Conservation (phyloP, 352 stramenopile genomes). For the Phytophthora aleatoria region DNA sequence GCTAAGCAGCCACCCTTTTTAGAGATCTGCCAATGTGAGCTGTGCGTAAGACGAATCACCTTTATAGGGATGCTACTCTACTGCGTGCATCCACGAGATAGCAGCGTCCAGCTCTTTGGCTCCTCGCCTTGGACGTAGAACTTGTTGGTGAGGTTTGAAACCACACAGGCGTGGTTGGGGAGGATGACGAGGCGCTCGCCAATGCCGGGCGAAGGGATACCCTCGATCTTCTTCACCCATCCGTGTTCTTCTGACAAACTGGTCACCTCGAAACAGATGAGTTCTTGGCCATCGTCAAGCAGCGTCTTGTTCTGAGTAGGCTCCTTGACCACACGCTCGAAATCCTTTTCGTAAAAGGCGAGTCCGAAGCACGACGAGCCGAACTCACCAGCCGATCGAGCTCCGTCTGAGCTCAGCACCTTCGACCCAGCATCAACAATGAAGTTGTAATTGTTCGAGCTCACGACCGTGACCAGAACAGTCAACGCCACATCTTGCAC, state of each 20-base stretch:
- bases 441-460: conserved; percentile 74
- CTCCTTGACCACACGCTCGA: conserved; percentile 53
- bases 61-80: conserved; percentile 13
- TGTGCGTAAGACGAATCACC: no score
- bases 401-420: conserved; percentile 62
- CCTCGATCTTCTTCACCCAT: conserved; percentile 65
- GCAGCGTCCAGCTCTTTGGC: conserved; percentile 53
- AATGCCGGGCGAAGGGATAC: conserved; percentile 51
- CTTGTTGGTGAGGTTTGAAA: conserved; percentile 68
- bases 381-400: conserved; percentile 43
- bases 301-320: conserved; percentile 48
- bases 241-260: conserved; percentile 81
- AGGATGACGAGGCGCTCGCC: conserved; percentile 65
- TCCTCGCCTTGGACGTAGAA: conserved; percentile 60
- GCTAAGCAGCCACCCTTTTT: neutral
- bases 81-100: conserved; percentile 66
- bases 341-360: conserved; percentile 74
- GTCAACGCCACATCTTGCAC: conserved; percentile 65
- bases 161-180: conserved; percentile 71
- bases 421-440: conserved; percentile 78
- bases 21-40: neutral
- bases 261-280: conserved; percentile 68
- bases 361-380: conserved; percentile 62
- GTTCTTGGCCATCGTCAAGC: conserved; percentile 37
- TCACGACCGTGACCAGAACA: conserved; percentile 71